phyloP scores from a whole-genome alignment of 2,329 filamentous ascomycete species.

The Cryphonectria parasitica region DNA sequence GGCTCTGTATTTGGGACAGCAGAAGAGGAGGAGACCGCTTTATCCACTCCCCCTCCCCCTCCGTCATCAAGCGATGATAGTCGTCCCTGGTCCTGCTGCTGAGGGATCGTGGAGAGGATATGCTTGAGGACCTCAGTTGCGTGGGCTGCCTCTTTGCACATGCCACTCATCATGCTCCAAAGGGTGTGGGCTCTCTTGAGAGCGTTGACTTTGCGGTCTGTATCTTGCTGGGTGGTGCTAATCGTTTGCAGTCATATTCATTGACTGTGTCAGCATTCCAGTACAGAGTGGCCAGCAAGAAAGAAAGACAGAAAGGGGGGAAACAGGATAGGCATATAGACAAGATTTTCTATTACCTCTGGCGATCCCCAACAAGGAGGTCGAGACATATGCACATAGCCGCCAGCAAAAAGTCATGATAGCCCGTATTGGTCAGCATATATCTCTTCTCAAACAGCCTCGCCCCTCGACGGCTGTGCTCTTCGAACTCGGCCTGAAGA shows the following conservation, averaged over 20 bases:
- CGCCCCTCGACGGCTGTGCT: constrained; percentile 52
- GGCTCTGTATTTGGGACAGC: not conserved
- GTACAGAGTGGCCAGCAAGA: too few species aligned
- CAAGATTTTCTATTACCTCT: constrained; percentile 38
- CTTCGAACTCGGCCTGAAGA: constrained; percentile 52
- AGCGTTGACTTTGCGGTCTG: constrained; percentile 38
- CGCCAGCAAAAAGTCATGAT: constrained; percentile 62
- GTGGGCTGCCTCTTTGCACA: constrained; percentile 48
- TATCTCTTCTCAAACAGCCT: constrained; percentile 56
- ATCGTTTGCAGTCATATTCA: not conserved
- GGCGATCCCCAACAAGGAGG: constrained; percentile 45
- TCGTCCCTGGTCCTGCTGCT: not conserved
- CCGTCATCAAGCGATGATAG: not conserved
- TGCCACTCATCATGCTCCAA: constrained; percentile 45
- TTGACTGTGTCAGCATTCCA: constrained; percentile 6
- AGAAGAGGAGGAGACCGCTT: not conserved
- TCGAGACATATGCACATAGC: constrained; percentile 63
- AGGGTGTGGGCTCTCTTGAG: constrained; percentile 47
- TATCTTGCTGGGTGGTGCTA: not conserved
- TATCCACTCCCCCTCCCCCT: too few species aligned
- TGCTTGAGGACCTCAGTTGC: constrained; percentile 48
- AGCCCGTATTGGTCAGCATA: constrained; percentile 56
- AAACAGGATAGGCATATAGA: not conserved
- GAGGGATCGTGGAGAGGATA: constrained; percentile 44
- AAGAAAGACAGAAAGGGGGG: not conserved